A percentile compares a stretch with the other conserved stretches of the same genome.
These are phyloP conservation scores for Aegilops bicornis DNA, from an alignment of 176 grass and related monocot species.

Conservation along the genomic window DNA sequence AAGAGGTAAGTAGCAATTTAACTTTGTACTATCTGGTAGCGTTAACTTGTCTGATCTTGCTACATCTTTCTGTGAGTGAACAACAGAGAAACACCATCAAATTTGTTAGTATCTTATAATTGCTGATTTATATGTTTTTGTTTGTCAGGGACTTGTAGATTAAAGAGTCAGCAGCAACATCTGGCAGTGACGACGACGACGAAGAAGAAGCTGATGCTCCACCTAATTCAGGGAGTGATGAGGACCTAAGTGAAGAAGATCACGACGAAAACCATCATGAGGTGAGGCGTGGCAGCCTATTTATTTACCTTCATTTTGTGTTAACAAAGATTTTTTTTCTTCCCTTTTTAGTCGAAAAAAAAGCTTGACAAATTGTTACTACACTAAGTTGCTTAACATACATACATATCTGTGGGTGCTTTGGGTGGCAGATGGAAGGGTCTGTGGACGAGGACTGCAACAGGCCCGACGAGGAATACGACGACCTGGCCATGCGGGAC, in stretches of 20 bases:
- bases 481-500: slow-evolving; percentile 77
- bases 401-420: not conserved
- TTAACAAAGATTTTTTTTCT: not conserved
- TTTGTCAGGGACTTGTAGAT: slow-evolving; percentile 33
- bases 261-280: slow-evolving; percentile 57
- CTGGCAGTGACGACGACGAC: slow-evolving; percentile 64
- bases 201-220: slow-evolving; percentile 55
- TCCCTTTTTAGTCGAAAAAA: not conserved
- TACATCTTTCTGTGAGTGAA: not conserved
- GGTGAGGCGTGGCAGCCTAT: slow-evolving; percentile 37
- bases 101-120: slow-evolving; percentile 18
- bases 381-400: not conserved
- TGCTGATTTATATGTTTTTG: not conserved
- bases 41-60: not conserved
- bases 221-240: slow-evolving; percentile 64
- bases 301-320: not conserved
- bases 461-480: slow-evolving; percentile 87
- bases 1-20: slow-evolving; percentile 14
- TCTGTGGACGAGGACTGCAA: slow-evolving; percentile 83
- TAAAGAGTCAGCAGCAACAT: slow-evolving; percentile 56
- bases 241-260: slow-evolving; percentile 72
- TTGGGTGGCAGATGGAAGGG: slow-evolving; percentile 72
- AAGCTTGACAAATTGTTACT: not conserved
- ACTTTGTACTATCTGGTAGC: not conserved
- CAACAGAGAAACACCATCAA: not conserved